Evolutionary conservation across 352 stramenopile species (phyloP).

Genomic region (Globisporangium carolinianum): DNA sequence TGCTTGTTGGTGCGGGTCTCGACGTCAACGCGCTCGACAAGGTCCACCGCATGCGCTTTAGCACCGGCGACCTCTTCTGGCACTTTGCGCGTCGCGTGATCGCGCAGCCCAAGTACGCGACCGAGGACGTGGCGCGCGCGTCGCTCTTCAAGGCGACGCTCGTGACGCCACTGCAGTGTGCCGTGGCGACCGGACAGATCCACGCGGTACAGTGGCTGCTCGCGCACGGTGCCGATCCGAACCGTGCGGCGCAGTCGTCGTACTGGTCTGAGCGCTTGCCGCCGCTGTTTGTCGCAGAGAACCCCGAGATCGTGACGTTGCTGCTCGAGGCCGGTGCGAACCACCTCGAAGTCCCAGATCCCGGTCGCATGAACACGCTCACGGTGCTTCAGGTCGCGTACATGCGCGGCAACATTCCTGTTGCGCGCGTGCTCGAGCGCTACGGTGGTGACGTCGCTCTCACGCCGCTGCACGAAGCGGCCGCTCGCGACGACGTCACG

Average conservation of each 20-base stretch:
- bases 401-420: conserved; percentile 54
- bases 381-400: conserved; percentile 20
- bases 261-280: conserved; percentile 59
- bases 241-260: conserved; percentile 51
- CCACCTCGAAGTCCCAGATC: conserved; percentile 58
- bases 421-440: conserved; percentile 57
- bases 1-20: conserved; percentile 49
- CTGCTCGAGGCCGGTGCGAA: conserved; percentile 61
- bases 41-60: conserved; percentile 66
- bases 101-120: conserved; percentile 26
- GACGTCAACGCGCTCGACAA: conserved; percentile 65
- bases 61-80: conserved; percentile 73
- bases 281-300: conserved; percentile 63
- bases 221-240: conserved; percentile 44
- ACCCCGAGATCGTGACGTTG: conserved; percentile 51
- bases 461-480: conserved; percentile 69
- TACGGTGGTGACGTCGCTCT: conserved; percentile 71
- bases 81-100: conserved; percentile 66
- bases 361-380: conserved; percentile 36
- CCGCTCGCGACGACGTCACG: conserved; percentile 32
- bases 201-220: conserved; percentile 50
- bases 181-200: conserved; percentile 55
- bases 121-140: conserved; percentile 34
- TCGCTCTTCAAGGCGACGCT: conserved; percentile 69
- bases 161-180: conserved; percentile 61